These are phyloP conservation scores for Tolypocladium tundrense DNA, from an alignment of 2,329 filamentous ascomycete genomes.

Conservation along the genomic window DNA sequence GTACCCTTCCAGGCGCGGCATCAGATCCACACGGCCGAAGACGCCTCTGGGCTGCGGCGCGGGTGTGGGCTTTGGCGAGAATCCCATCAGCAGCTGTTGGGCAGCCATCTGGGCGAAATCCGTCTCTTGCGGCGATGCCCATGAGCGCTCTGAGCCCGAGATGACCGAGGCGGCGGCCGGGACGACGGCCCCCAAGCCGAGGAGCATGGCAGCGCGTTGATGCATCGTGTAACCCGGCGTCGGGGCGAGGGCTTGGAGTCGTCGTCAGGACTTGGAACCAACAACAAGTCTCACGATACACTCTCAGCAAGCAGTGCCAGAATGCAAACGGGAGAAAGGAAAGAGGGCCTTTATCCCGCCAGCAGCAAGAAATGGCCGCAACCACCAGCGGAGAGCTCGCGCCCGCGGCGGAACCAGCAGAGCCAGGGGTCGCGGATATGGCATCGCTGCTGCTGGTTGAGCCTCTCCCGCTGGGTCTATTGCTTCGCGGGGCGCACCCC, in stretches of 20 bases:
- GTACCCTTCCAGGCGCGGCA: slow-evolving; percentile 17
- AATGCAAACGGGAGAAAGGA: not conserved
- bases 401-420: not conserved
- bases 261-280: not conserved
- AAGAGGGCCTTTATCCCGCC: not conserved
- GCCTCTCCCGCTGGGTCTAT: not conserved
- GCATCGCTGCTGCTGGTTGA: not conserved
- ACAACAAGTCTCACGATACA: not conserved
- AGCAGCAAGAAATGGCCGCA: not conserved
- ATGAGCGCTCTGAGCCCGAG: slow-evolving; percentile 14
- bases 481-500: not conserved
- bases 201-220: not conserved
- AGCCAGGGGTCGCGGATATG: not conserved
- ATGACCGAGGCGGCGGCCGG: not conserved
- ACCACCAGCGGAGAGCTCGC: not conserved
- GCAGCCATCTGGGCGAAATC: slow-evolving; percentile 7
- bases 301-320: not conserved
- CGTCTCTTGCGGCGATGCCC: slow-evolving; percentile 19
- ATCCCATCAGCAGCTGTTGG: slow-evolving; percentile 17
- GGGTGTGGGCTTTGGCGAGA: slow-evolving; percentile 19
- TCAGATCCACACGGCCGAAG: slow-evolving; percentile 17
- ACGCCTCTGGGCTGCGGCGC: slow-evolving; percentile 12
- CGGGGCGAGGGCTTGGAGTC: not conserved
- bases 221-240: not conserved
- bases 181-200: not conserved